phyloP scores from a whole-genome alignment of 805 yeast species.

The Starmerella vaccinii region DNA sequence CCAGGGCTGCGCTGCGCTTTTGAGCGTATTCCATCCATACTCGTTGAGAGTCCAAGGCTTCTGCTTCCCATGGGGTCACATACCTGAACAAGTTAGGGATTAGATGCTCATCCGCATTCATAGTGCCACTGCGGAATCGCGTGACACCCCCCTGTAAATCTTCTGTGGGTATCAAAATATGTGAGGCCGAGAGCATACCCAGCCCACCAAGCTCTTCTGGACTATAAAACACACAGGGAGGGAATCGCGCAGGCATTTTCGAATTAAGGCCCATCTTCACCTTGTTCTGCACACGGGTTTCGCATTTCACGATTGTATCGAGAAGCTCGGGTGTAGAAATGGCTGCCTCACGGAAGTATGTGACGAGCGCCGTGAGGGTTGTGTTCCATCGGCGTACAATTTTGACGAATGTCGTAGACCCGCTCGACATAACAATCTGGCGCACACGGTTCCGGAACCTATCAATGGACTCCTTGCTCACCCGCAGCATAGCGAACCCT shows the following conservation, averaged over 20 bases:
- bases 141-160: conserved; percentile 79
- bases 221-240: conserved; percentile 96
- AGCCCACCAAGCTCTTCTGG: conserved; percentile 96
- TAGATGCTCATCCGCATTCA: conserved; percentile 51
- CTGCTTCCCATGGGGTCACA: conserved; percentile 93
- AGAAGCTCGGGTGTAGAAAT: conserved; percentile 68
- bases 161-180: conserved; percentile 85
- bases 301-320: conserved; percentile 78
- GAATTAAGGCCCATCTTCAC: conserved; percentile 93
- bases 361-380: conserved; percentile 70
- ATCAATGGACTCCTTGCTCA: conserved; percentile 68
- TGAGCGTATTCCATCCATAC: conserved; percentile 97
- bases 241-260: conserved; percentile 97
- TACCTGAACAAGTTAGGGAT: conserved; percentile 93
- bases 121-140: conserved; percentile 90
- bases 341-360: conserved; percentile 89
- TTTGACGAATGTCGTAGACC: conserved; percentile 89
- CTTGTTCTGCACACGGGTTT: conserved; percentile 84
- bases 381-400: conserved; percentile 96
- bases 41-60: conserved; percentile 82
- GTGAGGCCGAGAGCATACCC: conserved; percentile 97
- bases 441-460: conserved; percentile 74
- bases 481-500: conserved; percentile 78
- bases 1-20: conserved; percentile 75
- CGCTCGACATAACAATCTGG: conserved; percentile 88